Conservation (phyloP, 225 moss, liverwort and hornwort genomes). For the Rhytidiadelphus loreus region DNA sequence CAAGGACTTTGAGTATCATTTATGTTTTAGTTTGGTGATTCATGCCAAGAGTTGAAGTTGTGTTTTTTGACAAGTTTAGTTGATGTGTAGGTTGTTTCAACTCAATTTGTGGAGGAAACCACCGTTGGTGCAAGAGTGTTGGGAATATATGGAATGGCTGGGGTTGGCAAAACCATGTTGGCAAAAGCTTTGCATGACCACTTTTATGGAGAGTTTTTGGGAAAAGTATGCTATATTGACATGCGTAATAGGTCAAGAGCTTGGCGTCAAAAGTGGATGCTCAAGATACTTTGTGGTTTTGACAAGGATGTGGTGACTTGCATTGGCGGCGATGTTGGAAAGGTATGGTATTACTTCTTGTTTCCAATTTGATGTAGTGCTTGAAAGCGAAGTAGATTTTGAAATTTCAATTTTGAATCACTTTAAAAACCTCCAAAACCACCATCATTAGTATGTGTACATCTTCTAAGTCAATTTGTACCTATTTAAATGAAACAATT, state of each 20-base stretch:
- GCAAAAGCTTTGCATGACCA: neutral
- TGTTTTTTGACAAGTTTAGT: no score
- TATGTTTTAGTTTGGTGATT: no score
- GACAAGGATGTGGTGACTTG: neutral
- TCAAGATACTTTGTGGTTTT: neutral
- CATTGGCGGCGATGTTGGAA: neutral
- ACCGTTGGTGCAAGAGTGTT: neutral
- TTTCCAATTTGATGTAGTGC: neutral
- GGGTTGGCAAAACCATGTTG: neutral
- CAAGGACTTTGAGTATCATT: neutral
- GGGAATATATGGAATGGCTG: neutral
- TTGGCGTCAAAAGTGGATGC: neutral
- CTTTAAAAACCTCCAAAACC: no score
- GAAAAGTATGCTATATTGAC: neutral
- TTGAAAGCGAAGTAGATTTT: neutral
- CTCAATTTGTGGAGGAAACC: neutral
- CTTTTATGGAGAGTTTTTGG: neutral
- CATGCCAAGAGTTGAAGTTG: no score
- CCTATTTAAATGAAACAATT: no score
- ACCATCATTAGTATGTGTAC: neutral
- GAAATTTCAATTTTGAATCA: neutral
- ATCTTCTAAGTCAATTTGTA: neutral
- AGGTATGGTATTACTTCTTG: neutral
- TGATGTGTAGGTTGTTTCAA: neutral
- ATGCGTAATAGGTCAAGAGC: neutral